A percentile compares a stretch with the other conserved stretches of the same genome.
phyloP scores from a whole-genome alignment of 345 rosid species.

The Jatropha curcas region DNA sequence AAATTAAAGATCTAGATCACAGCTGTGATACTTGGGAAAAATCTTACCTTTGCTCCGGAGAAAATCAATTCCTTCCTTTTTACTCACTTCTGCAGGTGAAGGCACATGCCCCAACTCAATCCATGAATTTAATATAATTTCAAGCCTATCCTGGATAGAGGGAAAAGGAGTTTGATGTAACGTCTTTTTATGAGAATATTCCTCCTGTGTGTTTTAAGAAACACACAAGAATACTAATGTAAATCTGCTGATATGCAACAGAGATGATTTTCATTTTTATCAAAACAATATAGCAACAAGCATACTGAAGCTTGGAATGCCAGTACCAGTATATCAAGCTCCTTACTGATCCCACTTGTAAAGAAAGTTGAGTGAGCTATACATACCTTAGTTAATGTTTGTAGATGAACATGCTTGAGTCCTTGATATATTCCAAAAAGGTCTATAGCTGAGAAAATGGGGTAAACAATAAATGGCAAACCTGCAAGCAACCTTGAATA shows the following conservation, averaged over 20 bases:
- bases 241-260: not conserved
- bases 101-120: slow-evolving; percentile 53
- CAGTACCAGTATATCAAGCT: not conserved
- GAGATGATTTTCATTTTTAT: not conserved
- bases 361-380: slow-evolving; percentile 5
- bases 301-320: not conserved
- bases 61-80: slow-evolving; percentile 65
- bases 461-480: slow-evolving; percentile 71
- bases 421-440: slow-evolving; percentile 85
- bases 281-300: not conserved
- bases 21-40: not conserved
- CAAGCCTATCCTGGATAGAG: slow-evolving; percentile 70
- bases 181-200: not conserved
- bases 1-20: not conserved
- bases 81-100: slow-evolving; percentile 72
- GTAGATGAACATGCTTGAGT: slow-evolving; percentile 77
- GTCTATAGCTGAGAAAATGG: slow-evolving; percentile 74
- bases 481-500: slow-evolving; percentile 58
- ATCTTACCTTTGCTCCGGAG: slow-evolving; percentile 53
- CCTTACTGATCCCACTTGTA: not conserved
- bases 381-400: slow-evolving; percentile 80
- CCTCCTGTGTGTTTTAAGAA: not conserved
- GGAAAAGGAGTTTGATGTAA: slow-evolving; percentile 8
- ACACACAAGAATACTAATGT: not conserved
- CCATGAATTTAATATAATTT: slow-evolving; percentile 75